Conservation (phyloP, 1,139 yeast genomes). For the Yamadazyma triangularis region DNA sequence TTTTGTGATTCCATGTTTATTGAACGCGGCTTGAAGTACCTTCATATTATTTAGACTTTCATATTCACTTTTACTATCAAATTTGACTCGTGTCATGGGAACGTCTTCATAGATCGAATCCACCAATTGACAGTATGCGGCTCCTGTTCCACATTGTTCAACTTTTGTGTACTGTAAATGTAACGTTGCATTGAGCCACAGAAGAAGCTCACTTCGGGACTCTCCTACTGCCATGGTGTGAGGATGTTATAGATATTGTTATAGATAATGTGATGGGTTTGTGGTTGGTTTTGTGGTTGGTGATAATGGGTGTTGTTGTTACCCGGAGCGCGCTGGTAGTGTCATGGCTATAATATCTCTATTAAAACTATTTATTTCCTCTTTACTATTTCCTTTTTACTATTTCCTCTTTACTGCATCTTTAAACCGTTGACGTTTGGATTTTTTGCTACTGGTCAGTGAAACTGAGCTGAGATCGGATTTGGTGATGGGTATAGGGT, state of each 20-base stretch:
- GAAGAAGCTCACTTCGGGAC: slow-evolving; percentile 76
- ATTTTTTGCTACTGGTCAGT: too few species aligned
- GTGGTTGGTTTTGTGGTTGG: too few species aligned
- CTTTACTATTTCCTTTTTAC: too few species aligned
- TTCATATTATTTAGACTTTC: slow-evolving; percentile 81
- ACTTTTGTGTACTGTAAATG: slow-evolving; percentile 66
- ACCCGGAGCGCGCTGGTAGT: too few species aligned
- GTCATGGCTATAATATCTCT: too few species aligned
- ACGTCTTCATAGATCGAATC: slow-evolving; percentile 81
- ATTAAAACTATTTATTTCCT: too few species aligned
- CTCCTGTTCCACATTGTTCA: slow-evolving; percentile 95
- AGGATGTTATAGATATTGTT: slow-evolving; percentile 49
- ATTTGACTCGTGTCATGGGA: slow-evolving; percentile 74
- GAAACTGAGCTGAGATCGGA: too few species aligned
- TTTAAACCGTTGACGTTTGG: too few species aligned
- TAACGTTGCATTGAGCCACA: slow-evolving; percentile 77
- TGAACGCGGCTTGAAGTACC: slow-evolving; percentile 73
- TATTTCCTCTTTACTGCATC: too few species aligned
- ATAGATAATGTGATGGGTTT: too few species aligned
- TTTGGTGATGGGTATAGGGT: too few species aligned
- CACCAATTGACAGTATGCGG: slow-evolving; percentile 87
- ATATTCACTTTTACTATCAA: slow-evolving; percentile 61
- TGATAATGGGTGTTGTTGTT: too few species aligned
- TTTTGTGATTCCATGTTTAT: slow-evolving; percentile 66
- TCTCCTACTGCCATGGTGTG: slow-evolving; percentile 40